Conservation (phyloP, 805 yeast genomes). For the Saturnispora quitensis region DNA sequence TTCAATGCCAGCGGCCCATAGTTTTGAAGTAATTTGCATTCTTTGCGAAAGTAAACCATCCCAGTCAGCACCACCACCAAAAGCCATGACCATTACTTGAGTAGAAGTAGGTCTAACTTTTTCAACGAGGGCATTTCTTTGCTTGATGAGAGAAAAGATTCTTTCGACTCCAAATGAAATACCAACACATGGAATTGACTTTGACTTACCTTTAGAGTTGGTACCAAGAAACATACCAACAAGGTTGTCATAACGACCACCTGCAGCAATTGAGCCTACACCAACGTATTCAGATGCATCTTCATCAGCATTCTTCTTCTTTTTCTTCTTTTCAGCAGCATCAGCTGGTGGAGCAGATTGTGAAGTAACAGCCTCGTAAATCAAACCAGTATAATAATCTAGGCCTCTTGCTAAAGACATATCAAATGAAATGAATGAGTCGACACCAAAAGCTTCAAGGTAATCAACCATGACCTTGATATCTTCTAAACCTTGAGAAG, state of each 20-base stretch:
- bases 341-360: constrained; percentile 93
- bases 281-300: constrained; percentile 97
- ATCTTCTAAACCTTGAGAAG: constrained; percentile 73
- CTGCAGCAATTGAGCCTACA: constrained; percentile 97
- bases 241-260: constrained; percentile 94
- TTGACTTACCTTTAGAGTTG: constrained; percentile 60
- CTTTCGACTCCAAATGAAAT: constrained; percentile 96
- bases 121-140: constrained; percentile 55
- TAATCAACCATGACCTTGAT: constrained; percentile 68
- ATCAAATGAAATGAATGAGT: constrained; percentile 67
- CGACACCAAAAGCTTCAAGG: constrained; percentile 74
- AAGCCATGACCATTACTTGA: constrained; percentile 93
- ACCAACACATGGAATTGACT: constrained; percentile 93
- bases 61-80: constrained; percentile 98
- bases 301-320: constrained; percentile 44
- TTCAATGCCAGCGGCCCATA: constrained; percentile 87
- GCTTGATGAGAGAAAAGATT: constrained; percentile 79
- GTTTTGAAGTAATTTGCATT: constrained; percentile 70
- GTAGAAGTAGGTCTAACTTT: constrained; percentile 77
- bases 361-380: constrained; percentile 91
- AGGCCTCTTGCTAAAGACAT: constrained; percentile 94
- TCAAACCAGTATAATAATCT: constrained; percentile 95
- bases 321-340: constrained; percentile 48
- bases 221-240: constrained; percentile 93
- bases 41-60: constrained; percentile 86